Conservation (phyloP, 169 alveolate genomes). For the Cryptosporidium meleagridis region DNA sequence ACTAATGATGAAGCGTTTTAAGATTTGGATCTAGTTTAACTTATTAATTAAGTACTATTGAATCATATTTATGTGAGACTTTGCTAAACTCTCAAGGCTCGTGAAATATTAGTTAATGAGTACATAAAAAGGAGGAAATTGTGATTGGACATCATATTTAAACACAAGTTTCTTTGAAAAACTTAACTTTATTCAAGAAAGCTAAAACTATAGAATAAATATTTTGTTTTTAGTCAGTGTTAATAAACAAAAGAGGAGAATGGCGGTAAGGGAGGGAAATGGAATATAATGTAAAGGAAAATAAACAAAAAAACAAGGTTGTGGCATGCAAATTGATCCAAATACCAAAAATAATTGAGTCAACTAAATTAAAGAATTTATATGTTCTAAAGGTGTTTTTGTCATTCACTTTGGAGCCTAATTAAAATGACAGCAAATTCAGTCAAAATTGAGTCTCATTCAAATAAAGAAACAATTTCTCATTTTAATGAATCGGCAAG, state of each 20-base stretch:
- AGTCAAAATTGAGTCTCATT: not conserved
- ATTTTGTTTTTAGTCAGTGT: not conserved
- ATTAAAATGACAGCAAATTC: not conserved
- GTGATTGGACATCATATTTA: too few relatives aligned
- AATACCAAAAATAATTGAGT: not conserved
- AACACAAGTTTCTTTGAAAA: not conserved
- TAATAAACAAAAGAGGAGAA: not conserved
- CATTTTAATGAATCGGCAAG: not conserved
- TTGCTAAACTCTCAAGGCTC: not conserved
- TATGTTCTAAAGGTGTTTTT: not conserved
- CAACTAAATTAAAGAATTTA: not conserved
- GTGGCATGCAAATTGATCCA: slow-evolving; percentile 5
- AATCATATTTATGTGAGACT: too few relatives aligned
- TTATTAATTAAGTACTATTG: too few relatives aligned
- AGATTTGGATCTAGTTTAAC: not conserved
- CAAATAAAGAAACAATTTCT: not conserved
- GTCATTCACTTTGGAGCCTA: not conserved
- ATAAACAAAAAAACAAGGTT: not conserved
- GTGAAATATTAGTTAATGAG: not conserved
- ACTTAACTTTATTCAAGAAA: too few relatives aligned
- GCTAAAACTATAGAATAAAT: too few relatives aligned
- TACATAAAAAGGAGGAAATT: not conserved
- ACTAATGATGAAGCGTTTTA: too few relatives aligned
- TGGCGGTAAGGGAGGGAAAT: not conserved
- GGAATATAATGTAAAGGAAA: not conserved